Evolutionary conservation across 257 asterid genomes (phyloP).

Genomic region (Plectranthus barbatus): DNA sequence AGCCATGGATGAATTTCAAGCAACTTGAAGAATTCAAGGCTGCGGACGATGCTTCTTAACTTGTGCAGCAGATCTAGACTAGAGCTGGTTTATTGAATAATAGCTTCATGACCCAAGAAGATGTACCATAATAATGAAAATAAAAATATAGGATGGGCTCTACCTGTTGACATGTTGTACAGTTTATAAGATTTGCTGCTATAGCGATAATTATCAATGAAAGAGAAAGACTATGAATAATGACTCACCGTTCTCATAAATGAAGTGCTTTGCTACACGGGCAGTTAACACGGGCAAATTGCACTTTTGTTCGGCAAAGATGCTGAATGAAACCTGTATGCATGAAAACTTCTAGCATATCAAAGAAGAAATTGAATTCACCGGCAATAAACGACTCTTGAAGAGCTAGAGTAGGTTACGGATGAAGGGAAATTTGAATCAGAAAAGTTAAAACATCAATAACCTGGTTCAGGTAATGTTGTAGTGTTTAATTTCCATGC

Average conservation of each 20-base stretch:
- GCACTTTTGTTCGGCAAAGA: neutral
- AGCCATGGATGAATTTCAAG: slow-evolving; percentile 79
- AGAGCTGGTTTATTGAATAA: neutral
- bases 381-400: neutral
- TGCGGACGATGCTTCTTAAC: slow-evolving; percentile 37
- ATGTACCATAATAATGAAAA: neutral
- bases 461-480: neutral
- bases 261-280: neutral
- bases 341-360: neutral
- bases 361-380: neutral
- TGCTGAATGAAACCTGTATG: neutral
- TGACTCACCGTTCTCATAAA: neutral
- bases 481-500: too few species aligned
- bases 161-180: neutral
- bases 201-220: neutral
- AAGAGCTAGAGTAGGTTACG: neutral
- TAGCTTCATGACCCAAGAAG: neutral
- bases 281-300: neutral
- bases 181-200: neutral
- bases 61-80: neutral
- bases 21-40: slow-evolving; percentile 68
- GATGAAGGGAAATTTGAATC: neutral
- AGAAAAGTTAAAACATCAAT: neutral
- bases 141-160: neutral
- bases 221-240: neutral